A percentile compares a stretch with the other conserved stretches of the same genome.
Conservation (phyloP, 495 filamentous ascomycete species). For the Podospora didyma region DNA sequence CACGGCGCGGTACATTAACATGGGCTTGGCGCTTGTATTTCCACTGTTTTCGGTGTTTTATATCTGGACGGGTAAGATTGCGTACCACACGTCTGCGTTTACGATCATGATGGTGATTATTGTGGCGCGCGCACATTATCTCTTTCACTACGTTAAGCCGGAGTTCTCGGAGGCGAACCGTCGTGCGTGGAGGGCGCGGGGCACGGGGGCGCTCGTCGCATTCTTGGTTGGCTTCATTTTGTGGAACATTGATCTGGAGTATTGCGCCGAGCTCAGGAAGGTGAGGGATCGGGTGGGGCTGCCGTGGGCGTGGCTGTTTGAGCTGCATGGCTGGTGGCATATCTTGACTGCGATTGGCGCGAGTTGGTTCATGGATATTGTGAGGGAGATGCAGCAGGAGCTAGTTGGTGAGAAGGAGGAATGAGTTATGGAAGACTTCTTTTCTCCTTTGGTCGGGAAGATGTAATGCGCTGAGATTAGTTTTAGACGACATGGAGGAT, state of each 20-base stretch:
- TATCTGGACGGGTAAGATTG: constrained; percentile 30
- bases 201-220: constrained; percentile 15
- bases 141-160: constrained; percentile 15
- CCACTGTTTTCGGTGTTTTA: constrained; percentile 32
- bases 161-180: constrained; percentile 9
- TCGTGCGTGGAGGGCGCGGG: constrained; percentile 8
- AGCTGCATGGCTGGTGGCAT: constrained; percentile 63
- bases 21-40: constrained; percentile 21
- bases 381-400: constrained; percentile 16
- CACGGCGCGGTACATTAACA: constrained; percentile 23
- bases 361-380: constrained; percentile 17
- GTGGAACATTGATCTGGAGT: constrained; percentile 48
- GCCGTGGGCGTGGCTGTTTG: constrained; percentile 50
- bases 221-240: constrained; percentile 38
- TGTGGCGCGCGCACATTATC: constrained; percentile 13
- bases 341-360: constrained; percentile 50
- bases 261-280: constrained; percentile 34
- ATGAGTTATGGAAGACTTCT: too few species aligned
- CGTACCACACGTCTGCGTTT: constrained; percentile 25
- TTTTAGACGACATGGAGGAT: too few species aligned
- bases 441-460: too few species aligned
- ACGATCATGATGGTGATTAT: constrained; percentile 10
- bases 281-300: constrained; percentile 38
- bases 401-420: not conserved
- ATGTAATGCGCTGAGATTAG: too few species aligned